phyloP scores from a whole-genome alignment of 257 asterid genomes.

The Solanum megistacrolobum region DNA sequence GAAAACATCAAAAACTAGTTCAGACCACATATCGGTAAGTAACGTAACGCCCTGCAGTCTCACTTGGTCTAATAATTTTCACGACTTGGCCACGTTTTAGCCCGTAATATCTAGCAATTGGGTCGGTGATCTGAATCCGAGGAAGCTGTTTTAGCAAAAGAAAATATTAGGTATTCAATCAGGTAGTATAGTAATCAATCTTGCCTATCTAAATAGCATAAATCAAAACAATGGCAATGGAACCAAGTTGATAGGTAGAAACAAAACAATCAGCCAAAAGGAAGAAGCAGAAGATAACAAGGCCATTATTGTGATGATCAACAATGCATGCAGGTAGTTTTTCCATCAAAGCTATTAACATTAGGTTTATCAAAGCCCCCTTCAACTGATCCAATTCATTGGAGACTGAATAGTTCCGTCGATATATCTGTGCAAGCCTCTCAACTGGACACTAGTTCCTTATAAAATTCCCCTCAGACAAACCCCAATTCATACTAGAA shows the following conservation, averaged over 20 bases:
- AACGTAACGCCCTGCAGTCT: slow-evolving; percentile 82
- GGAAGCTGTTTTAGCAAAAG: slow-evolving; percentile 46
- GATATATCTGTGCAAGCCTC: background rate
- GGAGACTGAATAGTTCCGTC: background rate
- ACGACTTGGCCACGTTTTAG: slow-evolving; percentile 73
- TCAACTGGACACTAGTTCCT: background rate
- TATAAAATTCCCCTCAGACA: background rate
- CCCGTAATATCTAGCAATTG: slow-evolving; percentile 73
- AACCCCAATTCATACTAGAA: background rate
- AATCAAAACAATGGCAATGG: background rate
- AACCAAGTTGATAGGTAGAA: background rate
- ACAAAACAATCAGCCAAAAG: background rate
- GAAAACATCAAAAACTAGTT: slow-evolving; percentile 1
- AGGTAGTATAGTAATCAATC: background rate
- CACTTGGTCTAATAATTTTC: slow-evolving; percentile 81
- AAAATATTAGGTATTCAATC: background rate
- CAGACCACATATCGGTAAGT: slow-evolving; percentile 74
- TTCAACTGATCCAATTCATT: background rate
- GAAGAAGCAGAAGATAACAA: background rate
- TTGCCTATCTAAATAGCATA: background rate
- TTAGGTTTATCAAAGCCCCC: background rate
- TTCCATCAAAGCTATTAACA: background rate
- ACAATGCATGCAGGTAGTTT: background rate
- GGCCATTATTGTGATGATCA: background rate
- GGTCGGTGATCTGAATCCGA: slow-evolving; percentile 73